A percentile compares a stretch with the other conserved stretches of the same genome.
phyloP scores from a whole-genome alignment of 2,329 filamentous ascomycete species.

The Pseudocercospora ulei region DNA sequence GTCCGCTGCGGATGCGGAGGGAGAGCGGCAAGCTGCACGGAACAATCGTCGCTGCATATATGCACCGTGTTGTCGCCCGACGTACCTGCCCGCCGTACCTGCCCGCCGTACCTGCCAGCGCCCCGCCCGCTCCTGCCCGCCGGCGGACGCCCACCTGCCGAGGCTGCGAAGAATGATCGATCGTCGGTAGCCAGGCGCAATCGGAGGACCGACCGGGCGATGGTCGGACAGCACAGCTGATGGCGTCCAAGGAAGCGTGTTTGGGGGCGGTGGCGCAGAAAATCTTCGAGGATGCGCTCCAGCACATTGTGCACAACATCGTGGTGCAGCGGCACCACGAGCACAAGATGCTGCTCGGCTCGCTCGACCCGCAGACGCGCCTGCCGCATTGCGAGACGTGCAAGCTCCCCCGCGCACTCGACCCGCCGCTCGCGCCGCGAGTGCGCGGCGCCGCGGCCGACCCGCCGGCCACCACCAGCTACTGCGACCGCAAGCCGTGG shows the following conservation, averaged over 20 bases:
- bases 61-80: no score
- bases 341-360: conserved; percentile 68
- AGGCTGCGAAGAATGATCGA: no score
- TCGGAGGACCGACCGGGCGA: no score
- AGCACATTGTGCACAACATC: conserved; percentile 67
- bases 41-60: no score
- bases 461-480: conserved; percentile 45
- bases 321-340: conserved; percentile 65
- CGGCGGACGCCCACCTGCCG: no score
- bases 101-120: no score
- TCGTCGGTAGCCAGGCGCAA: no score
- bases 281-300: conserved; percentile 63
- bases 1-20: no score
- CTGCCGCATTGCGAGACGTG: conserved; percentile 67
- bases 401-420: conserved; percentile 61
- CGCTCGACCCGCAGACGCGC: conserved; percentile 58
- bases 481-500: conserved; percentile 71
- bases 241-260: conserved; percentile 12
- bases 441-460: conserved; percentile 33
- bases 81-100: no score
- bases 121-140: no score
- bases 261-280: conserved; percentile 42
- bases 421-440: conserved; percentile 52
- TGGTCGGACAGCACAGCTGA: background rate
- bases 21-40: no score